These are phyloP conservation scores for Haplographium delicatum DNA, from an alignment of 495 filamentous ascomycete genomes.

Conservation along the genomic window DNA sequence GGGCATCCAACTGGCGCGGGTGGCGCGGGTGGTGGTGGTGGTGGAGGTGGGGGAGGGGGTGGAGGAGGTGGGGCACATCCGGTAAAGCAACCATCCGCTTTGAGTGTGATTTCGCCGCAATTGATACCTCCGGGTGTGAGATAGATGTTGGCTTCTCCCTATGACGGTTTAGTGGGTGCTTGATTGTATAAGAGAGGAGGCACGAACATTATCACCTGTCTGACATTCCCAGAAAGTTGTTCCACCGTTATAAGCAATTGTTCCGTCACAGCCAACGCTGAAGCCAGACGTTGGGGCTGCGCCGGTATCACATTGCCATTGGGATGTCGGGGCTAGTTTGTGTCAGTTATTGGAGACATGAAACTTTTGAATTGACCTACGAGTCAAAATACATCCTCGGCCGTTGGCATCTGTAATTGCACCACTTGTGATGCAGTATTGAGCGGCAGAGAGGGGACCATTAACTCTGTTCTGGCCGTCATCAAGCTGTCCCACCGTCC, in stretches of 20 bases:
- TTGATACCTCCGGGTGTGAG: conserved; percentile 33
- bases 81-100: conserved; percentile 8
- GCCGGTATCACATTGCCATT: conserved; percentile 62
- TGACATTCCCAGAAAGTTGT: conserved; percentile 47
- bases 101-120: conserved; percentile 15
- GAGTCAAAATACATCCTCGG: conserved; percentile 54
- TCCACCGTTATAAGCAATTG: conserved; percentile 40
- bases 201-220: conserved; percentile 31
- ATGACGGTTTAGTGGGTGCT: conserved; percentile 20
- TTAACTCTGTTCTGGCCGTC: conserved; percentile 53
- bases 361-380: conserved; percentile 28
- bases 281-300: conserved; percentile 41
- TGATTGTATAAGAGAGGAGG: neutral
- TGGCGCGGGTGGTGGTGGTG: conserved; percentile 6
- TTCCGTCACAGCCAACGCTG: conserved; percentile 43
- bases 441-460: conserved; percentile 31
- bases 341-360: neutral
- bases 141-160: conserved; percentile 48
- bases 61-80: conserved; percentile 5
- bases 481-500: conserved; percentile 44
- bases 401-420: conserved; percentile 45
- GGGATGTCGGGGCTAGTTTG: conserved; percentile 44
- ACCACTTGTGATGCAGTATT: conserved; percentile 43
- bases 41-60: conserved; percentile 3
- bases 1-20: too few species aligned